Evolutionary conservation across 768 basidiomycete genomes (phyloP).

Genomic region (Trametes gibbosa): DNA sequence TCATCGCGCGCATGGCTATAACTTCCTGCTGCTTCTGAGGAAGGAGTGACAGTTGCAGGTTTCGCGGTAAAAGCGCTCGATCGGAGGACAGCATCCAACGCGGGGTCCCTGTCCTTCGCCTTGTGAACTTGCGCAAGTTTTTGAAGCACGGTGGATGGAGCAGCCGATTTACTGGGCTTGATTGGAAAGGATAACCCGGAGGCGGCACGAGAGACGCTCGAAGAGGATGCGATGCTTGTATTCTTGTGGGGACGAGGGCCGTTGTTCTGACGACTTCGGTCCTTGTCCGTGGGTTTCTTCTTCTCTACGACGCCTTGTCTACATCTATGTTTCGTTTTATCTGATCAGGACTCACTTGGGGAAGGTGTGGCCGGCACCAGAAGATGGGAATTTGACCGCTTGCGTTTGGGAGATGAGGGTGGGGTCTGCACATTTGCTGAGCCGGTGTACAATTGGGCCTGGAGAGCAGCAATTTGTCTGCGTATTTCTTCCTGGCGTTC

Average conservation of each 20-base stretch:
- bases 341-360: constrained; percentile 48
- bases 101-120: neutral
- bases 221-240: neutral
- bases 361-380: constrained; percentile 63
- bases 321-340: neutral
- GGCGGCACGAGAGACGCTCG: neutral
- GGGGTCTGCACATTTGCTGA: constrained; percentile 6
- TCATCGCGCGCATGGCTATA: constrained; percentile 46
- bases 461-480: constrained; percentile 52
- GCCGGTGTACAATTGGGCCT: constrained; percentile 49
- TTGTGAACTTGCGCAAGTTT: constrained; percentile 41
- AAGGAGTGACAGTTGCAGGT: constrained; percentile 5
- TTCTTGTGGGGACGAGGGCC: neutral
- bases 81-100: constrained; percentile 11
- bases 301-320: constrained; percentile 33
- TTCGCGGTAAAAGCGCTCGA: constrained; percentile 25
- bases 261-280: neutral
- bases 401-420: constrained; percentile 48
- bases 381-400: constrained; percentile 37
- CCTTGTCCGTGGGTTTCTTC: constrained; percentile 39
- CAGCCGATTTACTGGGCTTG: constrained; percentile 11
- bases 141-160: constrained; percentile 51
- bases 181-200: neutral
- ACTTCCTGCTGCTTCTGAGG: neutral
- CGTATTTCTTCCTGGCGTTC: constrained; percentile 47